Evolutionary conservation across 2,329 filamentous ascomycete genomes (phyloP), one percentile per base, ranked within the genome.

Genomic region (Falciphora oryzae): DNA sequence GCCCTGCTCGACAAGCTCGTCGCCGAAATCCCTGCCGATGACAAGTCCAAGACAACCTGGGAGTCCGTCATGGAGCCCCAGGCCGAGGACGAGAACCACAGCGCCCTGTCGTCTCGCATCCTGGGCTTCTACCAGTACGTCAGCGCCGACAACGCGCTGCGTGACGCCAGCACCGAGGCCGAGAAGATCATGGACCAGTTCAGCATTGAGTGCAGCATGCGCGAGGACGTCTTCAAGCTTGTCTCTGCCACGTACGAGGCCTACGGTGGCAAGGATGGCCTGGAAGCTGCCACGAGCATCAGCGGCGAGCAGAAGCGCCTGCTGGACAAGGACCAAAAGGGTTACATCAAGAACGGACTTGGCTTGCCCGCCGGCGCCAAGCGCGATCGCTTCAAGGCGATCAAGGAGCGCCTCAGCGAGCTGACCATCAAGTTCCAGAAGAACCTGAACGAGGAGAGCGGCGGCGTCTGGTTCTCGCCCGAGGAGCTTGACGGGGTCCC

Each of bases 41-140:
- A 83, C 58, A 78, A 75, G 29, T 81, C 80, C 65, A 78, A 81
- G 66, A 81, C 82, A 29, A 83, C 77, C n/a, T 87, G 86, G 69
- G 75, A 78, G 63, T 80, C 81, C n/a, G 81, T 85, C 62, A 73
- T 86, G 62, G 77, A 81, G 35, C 92, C 92, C 25, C 87, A 95
- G 73, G 86, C 90, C 32, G 80, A 86, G 62, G 90, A 91, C 71
- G 89, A 93, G 77, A 90, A 93, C 75, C 73, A 80, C 57, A 80
- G 83, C 69, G 80, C 81, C 1, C 79, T 90, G 31, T 80, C 83
- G 67, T 77, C 81, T 61, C 82, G 87, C 66, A 93, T 93, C 68
- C 78, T 93, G 63, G 87, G 87, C 68, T 93, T 95, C 77, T 94
- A 93, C 75, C 89, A 93, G 72, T 88, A 91, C 68, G 89, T 94